phyloP scores from a whole-genome alignment of 2,329 filamentous ascomycete genomes.

The Botryotinia narcissicola region DNA sequence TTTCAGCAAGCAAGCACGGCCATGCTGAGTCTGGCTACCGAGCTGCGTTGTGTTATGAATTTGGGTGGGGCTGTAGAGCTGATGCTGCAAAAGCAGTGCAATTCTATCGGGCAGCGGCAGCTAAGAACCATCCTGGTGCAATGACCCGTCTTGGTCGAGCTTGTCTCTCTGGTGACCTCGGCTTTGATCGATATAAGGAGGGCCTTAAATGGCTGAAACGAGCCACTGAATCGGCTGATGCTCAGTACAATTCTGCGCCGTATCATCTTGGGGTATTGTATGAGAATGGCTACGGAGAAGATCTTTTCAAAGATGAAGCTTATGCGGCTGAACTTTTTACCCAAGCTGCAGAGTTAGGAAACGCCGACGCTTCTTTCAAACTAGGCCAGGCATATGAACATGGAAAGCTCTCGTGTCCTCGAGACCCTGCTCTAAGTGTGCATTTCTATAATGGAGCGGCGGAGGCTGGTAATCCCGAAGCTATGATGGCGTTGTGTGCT shows the following conservation, averaged over 20 bases:
- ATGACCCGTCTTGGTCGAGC: conserved; percentile 91
- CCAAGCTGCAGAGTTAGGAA: conserved; percentile 86
- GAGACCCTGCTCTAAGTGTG: conserved; percentile 87
- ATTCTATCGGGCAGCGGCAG: conserved; percentile 84
- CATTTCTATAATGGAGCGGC: conserved; percentile 97
- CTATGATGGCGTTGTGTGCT: conserved; percentile 97
- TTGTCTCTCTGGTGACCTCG: conserved; percentile 85
- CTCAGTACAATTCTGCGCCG: conserved; percentile 88
- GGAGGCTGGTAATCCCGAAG: conserved; percentile 75
- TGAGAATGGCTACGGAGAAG: conserved; percentile 89
- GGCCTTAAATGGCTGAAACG: conserved; percentile 96
- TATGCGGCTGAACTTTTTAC: conserved; percentile 95
- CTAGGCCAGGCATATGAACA: conserved; percentile 98
- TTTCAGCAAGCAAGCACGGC: conserved; percentile 92
- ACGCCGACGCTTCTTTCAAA: conserved; percentile 79
- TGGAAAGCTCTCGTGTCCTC: conserved; percentile 80
- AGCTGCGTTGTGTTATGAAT: conserved; percentile 92
- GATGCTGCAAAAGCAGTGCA: conserved; percentile 90
- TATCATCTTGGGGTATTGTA: conserved; percentile 89
- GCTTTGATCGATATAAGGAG: conserved; percentile 80
- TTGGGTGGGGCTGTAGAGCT: conserved; percentile 92
- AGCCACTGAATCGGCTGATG: conserved; percentile 82
- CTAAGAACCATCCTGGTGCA: conserved; percentile 91
- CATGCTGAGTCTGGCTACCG: conserved; percentile 96
- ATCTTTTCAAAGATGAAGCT: conserved; percentile 84